A percentile compares a stretch with the other conserved stretches of the same genome.
Conservation (phyloP, 2,329 filamentous ascomycete species). For the Sarocladium kiliense region DNA sequence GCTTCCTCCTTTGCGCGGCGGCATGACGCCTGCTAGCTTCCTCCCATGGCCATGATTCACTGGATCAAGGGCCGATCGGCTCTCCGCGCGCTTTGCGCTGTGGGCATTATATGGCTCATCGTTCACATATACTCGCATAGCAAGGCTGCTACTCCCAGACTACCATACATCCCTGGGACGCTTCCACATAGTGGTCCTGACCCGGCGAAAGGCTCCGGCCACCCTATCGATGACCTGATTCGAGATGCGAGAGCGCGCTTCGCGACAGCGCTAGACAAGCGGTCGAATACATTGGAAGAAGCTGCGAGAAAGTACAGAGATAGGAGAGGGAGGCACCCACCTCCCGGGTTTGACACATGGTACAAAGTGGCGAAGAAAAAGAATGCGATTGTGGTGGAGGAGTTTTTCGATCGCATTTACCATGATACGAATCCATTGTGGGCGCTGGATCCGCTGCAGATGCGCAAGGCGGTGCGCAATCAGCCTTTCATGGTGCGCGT, state of each 20-base stretch:
- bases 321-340: conserved; percentile 54
- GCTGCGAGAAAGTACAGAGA: conserved; percentile 52
- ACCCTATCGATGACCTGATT: conserved; percentile 47
- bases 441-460: conserved; percentile 42
- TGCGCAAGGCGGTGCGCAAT: conserved; percentile 31
- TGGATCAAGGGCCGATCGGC: conserved; percentile 3
- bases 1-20: not conserved
- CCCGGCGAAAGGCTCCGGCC: not conserved
- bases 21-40: not conserved
- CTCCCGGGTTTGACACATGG: conserved; percentile 59
- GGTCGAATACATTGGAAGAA: conserved; percentile 42
- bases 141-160: not conserved
- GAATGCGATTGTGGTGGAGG: conserved; percentile 52
- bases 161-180: not conserved
- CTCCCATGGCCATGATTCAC: conserved; percentile 7
- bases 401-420: conserved; percentile 61
- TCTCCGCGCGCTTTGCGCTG: not conserved
- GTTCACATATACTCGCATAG: not conserved
- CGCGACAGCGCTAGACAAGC: conserved; percentile 34
- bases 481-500: conserved; percentile 43
- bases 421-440: conserved; percentile 58
- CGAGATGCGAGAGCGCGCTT: conserved; percentile 40
- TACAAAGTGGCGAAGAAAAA: conserved; percentile 46
- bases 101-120: conserved; percentile 1
- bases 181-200: not conserved